phyloP scores from a whole-genome alignment of 495 filamentous ascomycete species.

The Tuber brumale region DNA sequence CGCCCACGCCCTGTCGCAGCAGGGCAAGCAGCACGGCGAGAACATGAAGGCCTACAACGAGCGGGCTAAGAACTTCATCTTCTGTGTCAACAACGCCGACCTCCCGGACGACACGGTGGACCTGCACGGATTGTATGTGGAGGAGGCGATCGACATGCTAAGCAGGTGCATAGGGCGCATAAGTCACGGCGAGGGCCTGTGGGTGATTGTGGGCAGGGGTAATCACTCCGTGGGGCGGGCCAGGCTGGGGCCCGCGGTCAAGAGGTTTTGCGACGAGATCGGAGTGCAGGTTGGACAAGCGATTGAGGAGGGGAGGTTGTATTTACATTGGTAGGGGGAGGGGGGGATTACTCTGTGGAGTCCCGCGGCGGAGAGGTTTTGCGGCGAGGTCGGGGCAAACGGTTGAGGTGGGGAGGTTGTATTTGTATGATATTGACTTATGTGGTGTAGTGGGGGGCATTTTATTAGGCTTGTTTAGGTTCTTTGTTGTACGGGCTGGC shows the following conservation, averaged over 20 bases:
- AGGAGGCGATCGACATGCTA: constrained; percentile 84
- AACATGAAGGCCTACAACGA: constrained; percentile 75
- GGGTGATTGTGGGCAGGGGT: constrained; percentile 89
- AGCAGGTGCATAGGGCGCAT: constrained; percentile 69
- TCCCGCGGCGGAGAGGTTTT: constrained; percentile 76
- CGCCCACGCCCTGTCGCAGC: constrained; percentile 71
- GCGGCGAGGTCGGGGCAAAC: constrained; percentile 34
- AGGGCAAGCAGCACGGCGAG: constrained; percentile 72
- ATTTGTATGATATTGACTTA: background rate
- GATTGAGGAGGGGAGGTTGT: background rate
- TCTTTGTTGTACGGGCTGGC: no score
- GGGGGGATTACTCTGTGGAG: background rate
- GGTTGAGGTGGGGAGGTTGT: background rate
- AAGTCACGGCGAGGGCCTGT: constrained; percentile 66
- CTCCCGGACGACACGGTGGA: constrained; percentile 64
- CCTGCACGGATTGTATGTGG: constrained; percentile 84
- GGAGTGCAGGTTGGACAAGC: background rate
- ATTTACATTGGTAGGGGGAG: background rate
- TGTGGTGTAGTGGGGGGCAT: no score
- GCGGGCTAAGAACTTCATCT: constrained; percentile 84
- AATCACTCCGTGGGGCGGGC: constrained; percentile 73
- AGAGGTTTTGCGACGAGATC: constrained; percentile 57
- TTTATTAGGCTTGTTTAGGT: no score
- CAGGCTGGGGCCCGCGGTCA: constrained; percentile 83
- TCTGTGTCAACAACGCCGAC: constrained; percentile 82